These are phyloP conservation scores for Biscutella auriculata DNA, from an alignment of 441 rosid genomes.

Conservation along the genomic window DNA sequence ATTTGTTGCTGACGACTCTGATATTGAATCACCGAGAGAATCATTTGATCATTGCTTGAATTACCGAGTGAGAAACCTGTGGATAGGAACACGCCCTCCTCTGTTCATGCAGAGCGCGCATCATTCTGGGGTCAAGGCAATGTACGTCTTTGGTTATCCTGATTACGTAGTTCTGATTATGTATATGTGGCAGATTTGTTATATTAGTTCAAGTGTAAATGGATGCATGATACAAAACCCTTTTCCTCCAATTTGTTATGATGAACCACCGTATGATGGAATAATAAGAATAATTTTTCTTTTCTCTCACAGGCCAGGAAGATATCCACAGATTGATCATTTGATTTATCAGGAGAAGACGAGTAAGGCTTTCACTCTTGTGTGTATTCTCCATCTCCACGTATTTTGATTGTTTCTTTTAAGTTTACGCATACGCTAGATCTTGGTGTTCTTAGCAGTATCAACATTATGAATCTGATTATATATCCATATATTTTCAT, in stretches of 20 bases:
- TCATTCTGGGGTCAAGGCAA: constrained; percentile 85
- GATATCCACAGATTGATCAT: constrained; percentile 72
- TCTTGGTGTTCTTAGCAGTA: neutral
- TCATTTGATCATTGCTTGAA: no score
- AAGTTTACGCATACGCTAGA: neutral
- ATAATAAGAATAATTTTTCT: neutral
- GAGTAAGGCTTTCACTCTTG: constrained; percentile 54
- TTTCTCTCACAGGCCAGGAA: constrained; percentile 55
- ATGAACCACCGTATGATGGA: neutral
- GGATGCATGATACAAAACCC: neutral
- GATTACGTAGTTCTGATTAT: constrained; percentile 1
- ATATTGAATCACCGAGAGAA: constrained; percentile 57
- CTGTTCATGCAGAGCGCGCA: constrained; percentile 50
- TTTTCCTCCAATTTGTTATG: neutral
- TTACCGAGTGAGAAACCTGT: constrained; percentile 51
- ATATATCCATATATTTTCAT: constrained; percentile 7
- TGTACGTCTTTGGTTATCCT: constrained; percentile 39
- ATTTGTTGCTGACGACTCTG: constrained; percentile 79
- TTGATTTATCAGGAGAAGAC: constrained; percentile 96
- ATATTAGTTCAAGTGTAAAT: neutral
- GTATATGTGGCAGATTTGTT: constrained; percentile 11
- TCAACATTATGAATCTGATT: neutral
- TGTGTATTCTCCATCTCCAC: neutral
- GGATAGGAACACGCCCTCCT: constrained; percentile 51
- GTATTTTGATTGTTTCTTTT: neutral